A percentile compares a stretch with the other conserved stretches of the same genome.
Evolutionary conservation across 495 filamentous ascomycete species (phyloP).

Genomic region (Aspergillus nanangensis): DNA sequence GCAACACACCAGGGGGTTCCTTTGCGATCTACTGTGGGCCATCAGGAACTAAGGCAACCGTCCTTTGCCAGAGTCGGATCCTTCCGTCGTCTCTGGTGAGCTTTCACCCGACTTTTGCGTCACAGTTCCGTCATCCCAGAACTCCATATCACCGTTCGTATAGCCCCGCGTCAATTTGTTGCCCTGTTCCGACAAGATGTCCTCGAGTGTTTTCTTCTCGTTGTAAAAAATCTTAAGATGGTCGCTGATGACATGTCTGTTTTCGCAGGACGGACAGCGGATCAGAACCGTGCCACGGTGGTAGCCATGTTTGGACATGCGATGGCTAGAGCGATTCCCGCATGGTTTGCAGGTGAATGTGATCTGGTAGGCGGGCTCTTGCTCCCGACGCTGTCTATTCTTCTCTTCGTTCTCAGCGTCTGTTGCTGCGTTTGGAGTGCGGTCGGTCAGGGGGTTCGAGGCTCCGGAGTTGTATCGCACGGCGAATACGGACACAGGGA

Average conservation of each 20-base stretch:
- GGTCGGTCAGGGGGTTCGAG: conserved; percentile 27
- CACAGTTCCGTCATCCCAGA: conserved; percentile 61
- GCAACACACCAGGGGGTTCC: too few relatives aligned
- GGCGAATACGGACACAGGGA: conserved; percentile 1
- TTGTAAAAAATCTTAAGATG: conserved; percentile 60
- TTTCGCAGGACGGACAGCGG: conserved; percentile 76
- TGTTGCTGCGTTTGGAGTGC: conserved; percentile 13
- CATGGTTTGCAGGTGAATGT: conserved; percentile 94
- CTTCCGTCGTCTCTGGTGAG: too few relatives aligned
- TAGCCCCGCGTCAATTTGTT: conserved; percentile 27
- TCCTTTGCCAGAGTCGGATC: too few relatives aligned
- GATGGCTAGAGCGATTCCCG: conserved; percentile 65
- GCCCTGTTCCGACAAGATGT: conserved; percentile 32
- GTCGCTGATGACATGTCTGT: conserved; percentile 87
- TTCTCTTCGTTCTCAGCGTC: conserved; percentile 28
- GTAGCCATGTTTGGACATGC: conserved; percentile 87
- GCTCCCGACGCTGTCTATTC: conserved; percentile 30
- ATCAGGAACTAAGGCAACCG: too few relatives aligned
- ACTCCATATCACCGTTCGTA: conserved; percentile 57
- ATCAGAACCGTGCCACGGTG: conserved; percentile 85
- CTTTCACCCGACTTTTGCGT: conserved; percentile 11
- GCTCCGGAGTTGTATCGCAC: conserved; percentile 29
- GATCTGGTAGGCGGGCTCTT: conserved; percentile 72
- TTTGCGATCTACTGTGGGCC: too few relatives aligned
- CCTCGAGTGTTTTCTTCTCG: conserved; percentile 30